Conservation (phyloP, 441 rosid species). For the Francoa sonchifolia region DNA sequence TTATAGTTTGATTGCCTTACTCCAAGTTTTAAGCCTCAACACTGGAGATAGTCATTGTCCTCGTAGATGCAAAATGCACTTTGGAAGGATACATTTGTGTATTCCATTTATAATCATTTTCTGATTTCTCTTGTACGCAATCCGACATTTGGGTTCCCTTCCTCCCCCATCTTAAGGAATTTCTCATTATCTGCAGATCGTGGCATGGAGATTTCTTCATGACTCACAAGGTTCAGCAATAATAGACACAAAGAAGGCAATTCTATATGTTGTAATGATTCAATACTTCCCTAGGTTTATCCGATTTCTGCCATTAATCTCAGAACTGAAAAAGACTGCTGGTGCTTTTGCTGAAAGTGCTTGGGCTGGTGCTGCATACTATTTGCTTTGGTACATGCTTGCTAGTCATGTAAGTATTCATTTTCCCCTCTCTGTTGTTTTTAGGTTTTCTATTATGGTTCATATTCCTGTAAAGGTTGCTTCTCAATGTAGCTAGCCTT, state of each 20-base stretch:
- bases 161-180: too few relatives aligned
- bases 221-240: constrained; percentile 70
- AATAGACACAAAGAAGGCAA: constrained; percentile 55
- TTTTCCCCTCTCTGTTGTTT: too few relatives aligned
- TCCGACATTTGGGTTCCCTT: too few relatives aligned
- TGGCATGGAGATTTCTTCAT: constrained; percentile 72
- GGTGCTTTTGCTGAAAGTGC: constrained; percentile 97
- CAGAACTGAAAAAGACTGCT: constrained; percentile 87
- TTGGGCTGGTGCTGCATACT: constrained; percentile 97
- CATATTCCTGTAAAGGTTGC: too few relatives aligned
- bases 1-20: too few relatives aligned
- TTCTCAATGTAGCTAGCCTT: too few relatives aligned
- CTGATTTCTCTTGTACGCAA: too few relatives aligned
- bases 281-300: constrained; percentile 71
- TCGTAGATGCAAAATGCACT: too few relatives aligned
- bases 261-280: constrained; percentile 49
- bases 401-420: constrained; percentile 95
- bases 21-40: too few relatives aligned
- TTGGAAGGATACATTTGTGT: too few relatives aligned
- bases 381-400: constrained; percentile 86
- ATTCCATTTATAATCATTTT: constrained; percentile 2
- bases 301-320: constrained; percentile 60
- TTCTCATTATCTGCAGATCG: constrained; percentile 36
- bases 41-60: too few relatives aligned
- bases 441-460: too few relatives aligned